Evolutionary conservation across 73 alveolate genomes (phyloP).

Genomic region (Paramecium sonneborni): DNA sequence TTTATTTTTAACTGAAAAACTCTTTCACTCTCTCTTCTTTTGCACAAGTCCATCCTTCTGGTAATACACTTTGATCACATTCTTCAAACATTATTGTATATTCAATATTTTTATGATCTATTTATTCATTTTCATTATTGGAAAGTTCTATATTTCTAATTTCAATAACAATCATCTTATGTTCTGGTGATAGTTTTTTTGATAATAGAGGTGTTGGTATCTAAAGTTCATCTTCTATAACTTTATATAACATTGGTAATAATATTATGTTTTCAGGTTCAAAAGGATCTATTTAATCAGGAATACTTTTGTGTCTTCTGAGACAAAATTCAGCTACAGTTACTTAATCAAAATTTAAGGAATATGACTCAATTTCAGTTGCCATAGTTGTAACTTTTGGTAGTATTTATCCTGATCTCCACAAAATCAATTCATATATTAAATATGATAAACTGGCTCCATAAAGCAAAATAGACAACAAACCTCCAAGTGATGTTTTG

Average conservation of each 20-base stretch:
- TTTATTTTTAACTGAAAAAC: neutral
- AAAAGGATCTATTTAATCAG: neutral
- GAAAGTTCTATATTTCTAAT: neutral
- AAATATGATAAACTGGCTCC: neutral
- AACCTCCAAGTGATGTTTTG: conserved; percentile 37
- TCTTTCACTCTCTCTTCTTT: neutral
- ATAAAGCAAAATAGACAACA: neutral
- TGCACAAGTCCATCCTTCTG: conserved; percentile 25
- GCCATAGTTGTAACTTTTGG: neutral
- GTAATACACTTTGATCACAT: neutral
- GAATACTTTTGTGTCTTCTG: neutral
- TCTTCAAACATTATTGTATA: neutral
- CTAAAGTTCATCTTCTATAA: neutral
- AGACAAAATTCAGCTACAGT: neutral
- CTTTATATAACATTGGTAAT: neutral
- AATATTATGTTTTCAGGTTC: neutral
- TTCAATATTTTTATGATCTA: neutral
- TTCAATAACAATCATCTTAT: neutral
- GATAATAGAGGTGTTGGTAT: neutral
- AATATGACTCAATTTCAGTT: neutral
- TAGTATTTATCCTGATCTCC: neutral
- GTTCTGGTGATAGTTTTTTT: neutral
- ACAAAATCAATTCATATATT: neutral
- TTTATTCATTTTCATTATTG: neutral
- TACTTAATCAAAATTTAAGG: neutral